These are phyloP conservation scores for Talaromyces verruculosus DNA, from an alignment of 2,329 filamentous ascomycete species.

Conservation along the genomic window DNA sequence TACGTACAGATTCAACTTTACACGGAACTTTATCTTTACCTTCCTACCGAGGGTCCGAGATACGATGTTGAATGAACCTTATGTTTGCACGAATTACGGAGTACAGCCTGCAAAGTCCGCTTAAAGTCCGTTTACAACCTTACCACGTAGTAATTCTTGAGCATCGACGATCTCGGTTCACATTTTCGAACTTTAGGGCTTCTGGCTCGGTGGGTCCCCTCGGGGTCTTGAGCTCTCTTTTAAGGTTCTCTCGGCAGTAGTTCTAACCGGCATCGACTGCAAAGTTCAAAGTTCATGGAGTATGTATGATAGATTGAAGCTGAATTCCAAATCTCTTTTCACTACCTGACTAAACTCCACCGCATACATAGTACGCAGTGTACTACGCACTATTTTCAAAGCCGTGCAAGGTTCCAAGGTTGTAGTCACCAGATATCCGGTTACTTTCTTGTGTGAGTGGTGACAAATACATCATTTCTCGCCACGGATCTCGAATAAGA, in stretches of 20 bases:
- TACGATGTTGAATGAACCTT: neutral
- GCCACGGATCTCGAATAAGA: neutral
- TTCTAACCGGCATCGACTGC: neutral
- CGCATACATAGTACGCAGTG: neutral
- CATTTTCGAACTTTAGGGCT: neutral
- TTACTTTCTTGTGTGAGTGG: neutral
- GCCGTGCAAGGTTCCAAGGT: neutral
- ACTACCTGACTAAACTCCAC: neutral
- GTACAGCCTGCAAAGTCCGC: neutral
- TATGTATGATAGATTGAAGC: neutral
- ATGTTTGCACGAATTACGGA: neutral
- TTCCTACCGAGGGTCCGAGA: neutral
- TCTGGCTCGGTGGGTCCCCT: neutral
- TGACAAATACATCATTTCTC: neutral
- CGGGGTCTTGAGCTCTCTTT: neutral
- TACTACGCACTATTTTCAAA: neutral
- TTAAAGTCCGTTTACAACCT: neutral
- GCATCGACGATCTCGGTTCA: neutral
- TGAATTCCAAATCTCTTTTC: neutral
- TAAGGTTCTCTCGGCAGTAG: neutral
- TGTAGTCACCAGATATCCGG: neutral
- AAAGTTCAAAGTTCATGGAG: neutral
- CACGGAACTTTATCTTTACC: neutral
- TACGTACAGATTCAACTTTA: neutral
- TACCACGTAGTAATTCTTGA: slow-evolving; percentile 2